Percentiles rank a stretch among this genome's conserved stretches.
phyloP scores from a whole-genome alignment of 495 filamentous ascomycete genomes.

The Penicillium atrosanguineum region DNA sequence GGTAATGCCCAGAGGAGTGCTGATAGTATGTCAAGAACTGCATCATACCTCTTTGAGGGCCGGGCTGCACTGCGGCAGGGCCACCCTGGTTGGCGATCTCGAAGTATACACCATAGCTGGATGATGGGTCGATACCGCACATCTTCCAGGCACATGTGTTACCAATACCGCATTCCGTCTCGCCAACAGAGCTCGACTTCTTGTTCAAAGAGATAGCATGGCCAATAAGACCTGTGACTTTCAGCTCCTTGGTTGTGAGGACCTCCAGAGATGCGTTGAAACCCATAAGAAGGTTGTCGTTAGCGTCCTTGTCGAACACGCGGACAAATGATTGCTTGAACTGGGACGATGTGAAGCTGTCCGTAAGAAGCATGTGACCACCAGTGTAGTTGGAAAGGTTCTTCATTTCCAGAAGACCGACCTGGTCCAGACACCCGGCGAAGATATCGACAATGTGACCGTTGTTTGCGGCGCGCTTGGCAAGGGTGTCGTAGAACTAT shows the following conservation, averaged over 20 bases:
- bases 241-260: constrained; percentile 95
- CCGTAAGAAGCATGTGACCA: constrained; percentile 97
- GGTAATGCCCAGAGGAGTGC: constrained; percentile 92
- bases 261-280: constrained; percentile 98
- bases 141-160: constrained; percentile 99
- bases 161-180: constrained; percentile 97
- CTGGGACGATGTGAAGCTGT: constrained; percentile 98
- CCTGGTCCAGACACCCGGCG: constrained; percentile 96
- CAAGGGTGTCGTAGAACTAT: constrained; percentile 94
- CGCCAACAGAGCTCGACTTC: constrained; percentile 94
- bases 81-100: constrained; percentile 95
- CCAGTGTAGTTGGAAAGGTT: constrained; percentile 93
- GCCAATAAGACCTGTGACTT: constrained; percentile 97
- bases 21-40: constrained; percentile 99
- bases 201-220: constrained; percentile 97
- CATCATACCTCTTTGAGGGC: constrained; percentile 90
- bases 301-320: constrained; percentile 93
- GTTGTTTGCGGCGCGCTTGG: constrained; percentile 95
- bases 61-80: constrained; percentile 79
- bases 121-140: constrained; percentile 92
- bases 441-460: constrained; percentile 98
- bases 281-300: constrained; percentile 95
- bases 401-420: constrained; percentile 98
- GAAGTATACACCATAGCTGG: constrained; percentile 96
- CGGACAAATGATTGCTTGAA: constrained; percentile 99